Percentiles rank a stretch among this genome's conserved stretches.
These are phyloP conservation scores for Mixia osmundae DNA, from an alignment of 1,284 basidiomycete species.

Conservation along the genomic window DNA sequence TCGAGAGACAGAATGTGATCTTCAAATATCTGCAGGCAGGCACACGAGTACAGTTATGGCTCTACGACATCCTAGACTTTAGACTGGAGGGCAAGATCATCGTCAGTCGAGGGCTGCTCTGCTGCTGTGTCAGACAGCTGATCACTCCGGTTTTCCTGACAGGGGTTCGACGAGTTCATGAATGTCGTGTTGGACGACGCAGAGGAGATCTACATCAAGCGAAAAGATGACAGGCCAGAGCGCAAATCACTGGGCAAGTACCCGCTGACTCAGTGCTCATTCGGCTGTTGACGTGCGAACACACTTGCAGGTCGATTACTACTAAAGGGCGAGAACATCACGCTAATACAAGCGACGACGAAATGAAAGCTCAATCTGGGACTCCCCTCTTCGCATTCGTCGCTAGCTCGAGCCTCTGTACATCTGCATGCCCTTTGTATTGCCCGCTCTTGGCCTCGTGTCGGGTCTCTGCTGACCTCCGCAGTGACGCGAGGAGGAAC, in stretches of 20 bases:
- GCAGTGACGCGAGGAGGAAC: too few relatives aligned
- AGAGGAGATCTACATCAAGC: constrained; percentile 42
- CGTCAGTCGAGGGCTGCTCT: constrained; percentile 30
- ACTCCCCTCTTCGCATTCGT: too few relatives aligned
- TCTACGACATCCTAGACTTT: constrained; percentile 94
- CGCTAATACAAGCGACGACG: too few relatives aligned
- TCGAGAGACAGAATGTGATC: constrained; percentile 67
- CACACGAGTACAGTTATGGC: constrained; percentile 68
- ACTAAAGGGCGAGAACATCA: constrained; percentile 89
- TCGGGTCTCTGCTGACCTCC: too few relatives aligned
- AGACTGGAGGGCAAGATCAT: constrained; percentile 90
- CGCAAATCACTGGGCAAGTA: constrained; percentile 18
- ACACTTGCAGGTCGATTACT: constrained; percentile 50
- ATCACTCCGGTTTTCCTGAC: constrained; percentile 9
- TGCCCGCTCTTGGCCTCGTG: too few relatives aligned
- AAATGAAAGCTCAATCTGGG: too few relatives aligned
- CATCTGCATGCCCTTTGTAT: too few relatives aligned
- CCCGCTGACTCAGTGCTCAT: neutral
- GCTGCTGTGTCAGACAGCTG: constrained; percentile 1
- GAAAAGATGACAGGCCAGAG: constrained; percentile 4
- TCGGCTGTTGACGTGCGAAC: too few relatives aligned
- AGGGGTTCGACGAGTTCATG: constrained; percentile 99
- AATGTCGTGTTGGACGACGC: constrained; percentile 94
- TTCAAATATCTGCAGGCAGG: constrained; percentile 81
- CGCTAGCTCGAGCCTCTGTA: too few relatives aligned